phyloP scores from a whole-genome alignment of 73 alveolate genomes.

The Loxodes magnus region DNA sequence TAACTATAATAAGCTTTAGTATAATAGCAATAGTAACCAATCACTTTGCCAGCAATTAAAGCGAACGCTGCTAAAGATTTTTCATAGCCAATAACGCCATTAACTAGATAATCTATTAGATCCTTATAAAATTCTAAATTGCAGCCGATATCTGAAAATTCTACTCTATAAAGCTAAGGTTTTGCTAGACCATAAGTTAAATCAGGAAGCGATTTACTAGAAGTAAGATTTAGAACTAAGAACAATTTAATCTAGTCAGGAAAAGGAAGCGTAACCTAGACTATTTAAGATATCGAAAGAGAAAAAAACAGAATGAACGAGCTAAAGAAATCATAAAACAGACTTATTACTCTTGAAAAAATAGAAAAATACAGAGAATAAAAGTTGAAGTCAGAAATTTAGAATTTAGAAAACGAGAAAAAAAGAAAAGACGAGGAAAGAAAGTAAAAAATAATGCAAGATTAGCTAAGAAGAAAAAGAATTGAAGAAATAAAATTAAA shows the following conservation, averaged over 20 bases:
- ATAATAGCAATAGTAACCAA: too few species aligned
- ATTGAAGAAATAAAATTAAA: too few species aligned
- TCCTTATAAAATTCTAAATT: background rate
- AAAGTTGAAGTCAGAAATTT: background rate
- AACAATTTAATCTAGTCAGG: too few species aligned
- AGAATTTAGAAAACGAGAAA: slow-evolving; percentile 1
- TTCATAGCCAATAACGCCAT: too few species aligned
- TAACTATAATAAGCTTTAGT: too few species aligned
- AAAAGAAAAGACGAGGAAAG: background rate
- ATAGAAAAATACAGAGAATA: background rate
- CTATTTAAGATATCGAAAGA: background rate
- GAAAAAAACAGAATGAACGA: background rate
- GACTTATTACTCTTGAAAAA: background rate
- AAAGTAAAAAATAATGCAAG: too few species aligned
- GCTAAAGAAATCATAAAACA: background rate
- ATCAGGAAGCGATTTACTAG: background rate
- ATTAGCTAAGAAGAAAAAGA: too few species aligned
- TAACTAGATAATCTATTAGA: too few species aligned
- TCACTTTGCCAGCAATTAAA: too few species aligned
- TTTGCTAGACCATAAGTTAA: background rate
- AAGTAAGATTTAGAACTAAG: background rate
- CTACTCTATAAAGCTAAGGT: slow-evolving; percentile 3
- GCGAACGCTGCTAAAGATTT: too few species aligned
- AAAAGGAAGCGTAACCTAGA: background rate
- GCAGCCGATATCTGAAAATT: background rate